Evolutionary conservation across 139 green algal species (phyloP), one percentile per base, ranked within the genome.

Genomic region (Closterium sp.): DNA sequence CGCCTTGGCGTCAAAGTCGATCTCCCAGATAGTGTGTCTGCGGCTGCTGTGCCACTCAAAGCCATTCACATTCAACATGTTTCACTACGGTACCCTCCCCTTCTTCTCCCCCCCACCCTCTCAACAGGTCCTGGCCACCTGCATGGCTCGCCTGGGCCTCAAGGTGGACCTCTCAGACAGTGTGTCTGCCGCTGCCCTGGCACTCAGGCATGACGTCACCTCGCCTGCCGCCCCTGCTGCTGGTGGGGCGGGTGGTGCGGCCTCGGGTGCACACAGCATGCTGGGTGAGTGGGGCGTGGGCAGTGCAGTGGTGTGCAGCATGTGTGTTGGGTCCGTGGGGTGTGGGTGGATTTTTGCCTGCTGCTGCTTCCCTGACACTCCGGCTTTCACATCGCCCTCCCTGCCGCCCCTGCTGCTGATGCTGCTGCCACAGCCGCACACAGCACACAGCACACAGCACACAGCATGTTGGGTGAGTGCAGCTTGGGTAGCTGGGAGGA

Each of bases 151-250:
- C 2, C 87, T 90, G 31, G 87, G 87, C 2, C 87, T 90, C 5
- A 81, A 76, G 21, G 87, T 90, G 87, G 87, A 90, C 28, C 87
- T 90, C 9, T 90, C 34, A 81, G 87, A 90, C 35, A 91, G 81
- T 3, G 81, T 91, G 19, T 83, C 81, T 83, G 81, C 55, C 23
- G 87, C 87, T 34, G 23, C 87, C 16, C 19, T 90, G 69, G 87
- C 87, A 21, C 66, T 90, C 33, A 76, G 69, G 16, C 43, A 90
- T 3, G 66, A 34, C 4, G 66, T 90, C 33, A 66, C 23, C 25
- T n/a, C 76, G 25, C 5, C 76, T 31, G 76, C 76, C 9, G 76
- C 76, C 8, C 25, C 76, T 31, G 76, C 76, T 31, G 76, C 76
- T 31, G 76, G 25, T 33, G 76, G 5, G n/a, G n/a, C n/a, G n/a